Evolutionary conservation across 495 filamentous ascomycete species (phyloP), one percentile per base, ranked within the genome.

Genomic region (Delitschia confertaspora): DNA sequence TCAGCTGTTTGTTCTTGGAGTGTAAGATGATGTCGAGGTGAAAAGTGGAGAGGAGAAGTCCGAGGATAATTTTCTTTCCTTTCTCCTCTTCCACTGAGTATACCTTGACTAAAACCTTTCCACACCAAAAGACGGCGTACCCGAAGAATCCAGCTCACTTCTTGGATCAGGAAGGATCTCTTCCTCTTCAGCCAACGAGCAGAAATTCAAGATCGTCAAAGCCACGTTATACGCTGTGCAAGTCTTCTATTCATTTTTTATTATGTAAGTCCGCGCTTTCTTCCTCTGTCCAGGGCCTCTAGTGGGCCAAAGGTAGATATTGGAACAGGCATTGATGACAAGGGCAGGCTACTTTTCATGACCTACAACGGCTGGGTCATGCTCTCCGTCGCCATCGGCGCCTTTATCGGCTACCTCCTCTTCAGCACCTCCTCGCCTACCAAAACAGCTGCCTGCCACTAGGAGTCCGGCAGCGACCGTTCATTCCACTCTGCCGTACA

Each of bases 321-420:
- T 22, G 6, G 35, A n/a, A n/a, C n/a, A n/a, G n/a, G n/a, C n/a
- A n/a, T 18, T 40, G 19, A 35, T 27, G 6, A 19, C n/a, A 16
- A 1, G 37, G 18, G 24, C 35, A 98, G 91, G 91, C 68, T 99
- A 49, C 69, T 99, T 16, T 99, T 99, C 66, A 99, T 99, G 91
- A 99, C 93, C 2, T 99, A 99, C 63, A 99, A 99, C 54, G 91
- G 93, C 11, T 88, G 80, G 72, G 80, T 99, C 43, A 99, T 99
- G 91, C 62, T 94, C 47, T 74, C 89, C 0, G 86, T 95, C 8
- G 85, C 82, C 8, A 70, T 89, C 9, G 91, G 91, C 17, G 88
- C 88, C 0, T 93, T 89, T 39, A 55, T 94, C 32, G 91, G 91
- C 26, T 95, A 93, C 60, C 58, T 95, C 19, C 53, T 81, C 29